A percentile compares a stretch with the other conserved stretches of the same genome.
phyloP scores from a whole-genome alignment of 306 rosid genomes.

The Trichosanthes truncata region DNA sequence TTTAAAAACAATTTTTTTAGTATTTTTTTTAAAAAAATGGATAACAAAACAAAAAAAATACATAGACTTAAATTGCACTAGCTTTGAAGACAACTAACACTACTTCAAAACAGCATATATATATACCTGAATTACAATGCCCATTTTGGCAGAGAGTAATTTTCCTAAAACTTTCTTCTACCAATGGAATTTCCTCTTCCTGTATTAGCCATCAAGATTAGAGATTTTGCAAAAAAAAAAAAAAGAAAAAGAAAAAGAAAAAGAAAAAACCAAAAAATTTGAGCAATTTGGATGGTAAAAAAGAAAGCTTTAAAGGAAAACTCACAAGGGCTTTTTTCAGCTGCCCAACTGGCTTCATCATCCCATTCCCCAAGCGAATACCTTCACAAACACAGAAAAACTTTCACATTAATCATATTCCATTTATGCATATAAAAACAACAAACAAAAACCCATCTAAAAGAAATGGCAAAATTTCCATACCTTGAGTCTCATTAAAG shows the following conservation, averaged over 20 bases:
- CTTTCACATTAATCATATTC: neutral
- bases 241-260: too few relatives aligned
- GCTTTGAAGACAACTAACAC: too few relatives aligned
- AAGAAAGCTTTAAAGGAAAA: constrained; percentile 8
- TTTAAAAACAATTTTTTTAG: too few relatives aligned
- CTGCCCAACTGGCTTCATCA: constrained; percentile 21
- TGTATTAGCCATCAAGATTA: constrained; percentile 7
- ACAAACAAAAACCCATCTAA: neutral
- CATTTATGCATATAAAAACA: neutral
- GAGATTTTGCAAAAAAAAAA: neutral
- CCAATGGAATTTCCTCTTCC: constrained; percentile 23
- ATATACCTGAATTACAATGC: constrained; percentile 56
- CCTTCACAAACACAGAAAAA: constrained; percentile 29
- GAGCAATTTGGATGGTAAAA: neutral
- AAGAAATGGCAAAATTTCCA: neutral
- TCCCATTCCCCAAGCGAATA: constrained; percentile 47
- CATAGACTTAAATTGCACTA: too few relatives aligned
- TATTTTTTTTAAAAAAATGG: too few relatives aligned
- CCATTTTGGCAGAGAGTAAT: constrained; percentile 28
- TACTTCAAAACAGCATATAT: neutral
- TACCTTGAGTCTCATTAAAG: constrained; percentile 50
- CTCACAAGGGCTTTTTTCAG: constrained; percentile 32
- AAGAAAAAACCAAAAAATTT: too few relatives aligned
- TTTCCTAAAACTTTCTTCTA: constrained; percentile 15
- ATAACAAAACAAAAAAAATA: too few relatives aligned